Conservation (phyloP, 208 protist genomes). For the Spongospora subterranea region DNA sequence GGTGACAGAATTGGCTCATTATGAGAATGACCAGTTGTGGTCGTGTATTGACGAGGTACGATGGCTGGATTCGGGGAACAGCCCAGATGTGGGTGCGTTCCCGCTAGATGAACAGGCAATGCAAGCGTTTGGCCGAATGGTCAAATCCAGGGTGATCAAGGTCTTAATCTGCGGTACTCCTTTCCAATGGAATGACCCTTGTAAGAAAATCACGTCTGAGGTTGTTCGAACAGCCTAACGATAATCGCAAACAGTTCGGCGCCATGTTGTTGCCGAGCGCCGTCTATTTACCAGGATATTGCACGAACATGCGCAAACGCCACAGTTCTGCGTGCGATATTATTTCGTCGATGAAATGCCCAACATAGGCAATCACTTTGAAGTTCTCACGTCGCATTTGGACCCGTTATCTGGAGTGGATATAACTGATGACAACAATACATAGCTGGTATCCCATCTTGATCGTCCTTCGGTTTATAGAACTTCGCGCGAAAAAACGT, state of each 20-base stretch:
- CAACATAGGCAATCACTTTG: background rate
- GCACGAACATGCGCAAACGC: background rate
- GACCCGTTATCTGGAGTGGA: background rate
- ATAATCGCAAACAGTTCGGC: background rate
- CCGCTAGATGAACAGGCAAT: background rate
- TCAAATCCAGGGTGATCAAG: background rate
- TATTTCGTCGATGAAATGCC: background rate
- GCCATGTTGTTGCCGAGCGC: background rate
- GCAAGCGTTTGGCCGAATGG: background rate
- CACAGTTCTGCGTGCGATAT: background rate
- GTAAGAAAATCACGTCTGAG: background rate
- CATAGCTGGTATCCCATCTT: no score
- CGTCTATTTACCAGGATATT: background rate
- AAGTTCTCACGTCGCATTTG: background rate
- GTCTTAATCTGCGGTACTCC: background rate
- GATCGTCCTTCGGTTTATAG: no score
- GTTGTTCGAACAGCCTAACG: background rate
- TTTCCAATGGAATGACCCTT: background rate
- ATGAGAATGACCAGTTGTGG: background rate
- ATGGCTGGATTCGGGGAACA: background rate
- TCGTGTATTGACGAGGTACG: background rate
- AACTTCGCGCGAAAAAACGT: no score
- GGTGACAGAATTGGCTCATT: background rate
- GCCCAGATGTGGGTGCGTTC: background rate
- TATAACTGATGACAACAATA: background rate